Evolutionary conservation across 2,329 filamentous ascomycete species (phyloP).

Genomic region (Fusarium redolens): DNA sequence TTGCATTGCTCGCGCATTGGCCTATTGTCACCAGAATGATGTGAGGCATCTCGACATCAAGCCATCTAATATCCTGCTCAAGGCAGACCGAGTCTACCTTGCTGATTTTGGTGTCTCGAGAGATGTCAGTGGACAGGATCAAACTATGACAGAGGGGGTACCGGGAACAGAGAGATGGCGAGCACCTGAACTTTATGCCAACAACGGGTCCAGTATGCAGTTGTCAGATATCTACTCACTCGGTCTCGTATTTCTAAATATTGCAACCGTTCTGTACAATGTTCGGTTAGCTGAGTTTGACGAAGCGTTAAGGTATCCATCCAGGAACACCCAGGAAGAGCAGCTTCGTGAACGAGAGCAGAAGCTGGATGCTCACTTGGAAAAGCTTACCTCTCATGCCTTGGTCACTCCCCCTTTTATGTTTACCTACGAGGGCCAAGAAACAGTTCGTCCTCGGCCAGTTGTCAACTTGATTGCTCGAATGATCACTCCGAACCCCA

Average conservation of each 20-base stretch:
- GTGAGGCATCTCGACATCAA: slow-evolving; percentile 62
- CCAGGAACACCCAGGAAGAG: slow-evolving; percentile 45
- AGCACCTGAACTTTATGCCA: slow-evolving; percentile 57
- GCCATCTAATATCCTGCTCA: slow-evolving; percentile 60
- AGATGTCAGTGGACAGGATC: slow-evolving; percentile 58
- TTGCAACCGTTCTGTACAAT: slow-evolving; percentile 58
- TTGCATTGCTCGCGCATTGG: slow-evolving; percentile 57
- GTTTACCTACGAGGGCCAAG: slow-evolving; percentile 52
- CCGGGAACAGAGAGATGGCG: slow-evolving; percentile 59
- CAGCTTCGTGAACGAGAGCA: slow-evolving; percentile 49
- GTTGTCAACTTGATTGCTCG: slow-evolving; percentile 51
- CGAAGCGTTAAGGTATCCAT: slow-evolving; percentile 49
- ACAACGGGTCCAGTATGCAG: slow-evolving; percentile 56
- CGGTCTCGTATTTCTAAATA: slow-evolving; percentile 58
- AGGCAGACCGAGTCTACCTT: slow-evolving; percentile 58
- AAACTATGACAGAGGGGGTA: slow-evolving; percentile 56
- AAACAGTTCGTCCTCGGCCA: slow-evolving; percentile 56
- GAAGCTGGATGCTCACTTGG: slow-evolving; percentile 50
- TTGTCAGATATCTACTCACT: slow-evolving; percentile 62
- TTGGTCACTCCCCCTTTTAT: slow-evolving; percentile 51
- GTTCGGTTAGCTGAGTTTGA: slow-evolving; percentile 55
- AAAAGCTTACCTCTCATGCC: slow-evolving; percentile 50
- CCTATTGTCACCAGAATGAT: slow-evolving; percentile 55
- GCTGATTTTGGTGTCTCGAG: slow-evolving; percentile 62
- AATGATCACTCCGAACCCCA: slow-evolving; percentile 51